Evolutionary conservation across 352 stramenopile species (phyloP), one percentile per base, ranked within the genome.

Genomic region (Globisporangium nagaii): DNA sequence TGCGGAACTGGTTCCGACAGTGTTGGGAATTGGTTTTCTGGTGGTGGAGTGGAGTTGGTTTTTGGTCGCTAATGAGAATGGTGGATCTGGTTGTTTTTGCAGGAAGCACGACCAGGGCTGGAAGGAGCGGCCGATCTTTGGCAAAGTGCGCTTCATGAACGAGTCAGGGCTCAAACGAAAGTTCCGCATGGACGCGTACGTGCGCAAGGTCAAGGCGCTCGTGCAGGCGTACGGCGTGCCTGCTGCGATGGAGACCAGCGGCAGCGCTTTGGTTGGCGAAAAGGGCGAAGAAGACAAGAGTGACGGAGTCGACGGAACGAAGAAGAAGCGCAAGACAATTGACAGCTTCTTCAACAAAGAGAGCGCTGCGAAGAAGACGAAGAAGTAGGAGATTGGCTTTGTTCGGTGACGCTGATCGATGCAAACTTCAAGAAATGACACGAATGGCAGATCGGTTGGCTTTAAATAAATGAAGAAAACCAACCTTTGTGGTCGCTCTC

Each of bases 141-240:
- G 97, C 43, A 99, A 99, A 71, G 98, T 99, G 57, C 84, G 97
- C 46, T 99, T 93, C 70, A 99, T 99, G 96, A 99, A 99, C 70
- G 98, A 99, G 69, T 76, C 84, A 24, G 97, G 96, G 36, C 98
- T 98, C 63, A 98, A 98, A 68, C 87, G 96, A 37, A 99, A 99
- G 73, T 99, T 99, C 66, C 86, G 97, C 64, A 96, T 99, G 63
- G 81, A 87, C 17, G 79, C 68, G 11, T 95, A 95, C 60, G 62
- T 95, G 31, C 50, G 60, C 22, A 88, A 88, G 57, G 73, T 82
- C 25, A 58, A 71, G 19, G 61, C 56, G 47, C 60, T 74, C 10
- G 64, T 54, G 24, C 58, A 53, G 25, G 40, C 17, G n/a, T 47
- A 51, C 20, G 37, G 27, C 1, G 25, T 53, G 8, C 24, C 11